Evolutionary conservation across 129 eudicot genomes (phyloP).

Genomic region (Silybum marianum): DNA sequence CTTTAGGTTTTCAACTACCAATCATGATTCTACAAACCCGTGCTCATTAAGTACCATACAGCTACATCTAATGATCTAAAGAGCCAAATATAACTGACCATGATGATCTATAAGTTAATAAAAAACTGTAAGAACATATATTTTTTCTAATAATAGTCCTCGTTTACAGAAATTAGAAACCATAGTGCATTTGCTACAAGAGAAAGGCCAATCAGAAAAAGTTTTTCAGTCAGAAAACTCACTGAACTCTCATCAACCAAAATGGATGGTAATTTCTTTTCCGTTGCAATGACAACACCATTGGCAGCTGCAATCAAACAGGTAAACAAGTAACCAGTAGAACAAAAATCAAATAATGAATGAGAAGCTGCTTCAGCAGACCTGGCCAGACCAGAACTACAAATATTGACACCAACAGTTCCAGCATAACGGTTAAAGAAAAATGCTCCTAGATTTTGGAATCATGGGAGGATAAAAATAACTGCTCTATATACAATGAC

Average conservation of each 20-base stretch:
- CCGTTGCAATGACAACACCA: conserved; percentile 98
- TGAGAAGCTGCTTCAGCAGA: conserved; percentile 7
- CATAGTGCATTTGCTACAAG: not conserved
- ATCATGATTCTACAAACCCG: not conserved
- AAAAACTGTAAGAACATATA: not conserved
- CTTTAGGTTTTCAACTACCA: not conserved
- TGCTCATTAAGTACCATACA: not conserved
- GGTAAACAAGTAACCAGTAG: not conserved
- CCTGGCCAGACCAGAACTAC: not conserved
- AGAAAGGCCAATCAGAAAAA: not conserved
- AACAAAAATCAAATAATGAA: not conserved
- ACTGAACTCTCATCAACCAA: conserved; percentile 96
- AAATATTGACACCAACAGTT: not conserved
- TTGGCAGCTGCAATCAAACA: conserved; percentile 79
- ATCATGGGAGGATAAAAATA: not conserved
- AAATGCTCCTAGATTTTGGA: too few species aligned
- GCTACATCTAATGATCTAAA: not conserved
- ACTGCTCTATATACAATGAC: not conserved
- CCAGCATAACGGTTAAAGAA: too few species aligned
- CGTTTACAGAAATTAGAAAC: not conserved
- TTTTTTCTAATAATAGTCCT: not conserved
- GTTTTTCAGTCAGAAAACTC: conserved; percentile 26
- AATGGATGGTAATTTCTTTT: conserved; percentile 95
- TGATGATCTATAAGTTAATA: not conserved
- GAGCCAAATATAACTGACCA: not conserved